Evolutionary conservation across 345 rosid species (phyloP), one percentile per base, ranked within the genome.

Genomic region (Gossypium rotundifolium): DNA sequence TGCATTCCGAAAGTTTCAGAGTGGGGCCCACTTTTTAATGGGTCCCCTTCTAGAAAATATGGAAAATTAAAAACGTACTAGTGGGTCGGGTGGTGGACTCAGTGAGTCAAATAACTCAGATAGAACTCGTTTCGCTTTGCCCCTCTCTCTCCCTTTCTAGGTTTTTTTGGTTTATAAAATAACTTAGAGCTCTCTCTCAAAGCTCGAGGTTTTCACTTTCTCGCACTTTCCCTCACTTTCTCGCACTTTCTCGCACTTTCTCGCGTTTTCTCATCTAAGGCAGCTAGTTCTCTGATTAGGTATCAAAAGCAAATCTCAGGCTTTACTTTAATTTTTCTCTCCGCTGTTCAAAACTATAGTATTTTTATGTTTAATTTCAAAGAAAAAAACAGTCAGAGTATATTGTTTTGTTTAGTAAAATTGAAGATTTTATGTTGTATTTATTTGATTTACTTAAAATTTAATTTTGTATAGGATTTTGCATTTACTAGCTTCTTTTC

Each of bases 201-300:
- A 20, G 18, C 38, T 66, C 53, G 71, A 46, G 54, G 71, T 66
- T 66, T 66, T 20, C 20, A 45, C 54, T 53, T 53, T 29, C 49
- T 44, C 33, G 9, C 54, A 38, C 42, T 61, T 64, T 25, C 54
- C 12, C 71, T 10, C 20, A 45, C 54, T 53, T 53, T 29, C 48
- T 44, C 33, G 9, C 20, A 45, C 54, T 53, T 53, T 29, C 49
- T 44, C 33, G 10, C 71, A 44, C 29, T 64, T 40, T 44, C 70
- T 65, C 16, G 23, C 33, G 18, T 22, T 66, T 45, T 45, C 71
- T 66, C 38, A 18, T 11, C 71, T 20, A 17, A 20, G 38, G 12
- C 25, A 3, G 48, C 68, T 64, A 64, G 68, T 40, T 64, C 68
- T 64, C 68, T 2, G 49, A n/a, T 40, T 64, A 64, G 68, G 68